Evolutionary conservation across 148 eudicot species (phyloP), one percentile per base, ranked within the genome.

Genomic region (Rhododendron mucronatum): DNA sequence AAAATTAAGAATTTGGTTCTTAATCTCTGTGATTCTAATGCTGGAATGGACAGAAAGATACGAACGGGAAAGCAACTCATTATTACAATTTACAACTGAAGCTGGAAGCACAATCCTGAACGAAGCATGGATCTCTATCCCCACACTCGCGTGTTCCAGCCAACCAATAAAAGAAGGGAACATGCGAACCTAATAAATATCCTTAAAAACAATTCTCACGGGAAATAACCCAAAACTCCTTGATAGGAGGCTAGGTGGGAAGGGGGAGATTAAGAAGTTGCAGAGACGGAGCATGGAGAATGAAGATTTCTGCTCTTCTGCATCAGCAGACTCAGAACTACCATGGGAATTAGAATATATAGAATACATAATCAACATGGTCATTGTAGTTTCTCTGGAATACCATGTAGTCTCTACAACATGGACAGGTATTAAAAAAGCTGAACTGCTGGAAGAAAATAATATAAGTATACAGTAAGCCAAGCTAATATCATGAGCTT

Each of bases 401-500:
- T 20, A 71, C 41, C 16, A 44, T 15, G 69, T 26, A 28, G 61
- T 59, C 41, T 71, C 44, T 51, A 20, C 26, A 44, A 45, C 23
- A 37, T 12, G 61, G 84, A 63, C 35, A 23, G 69, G 15, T 61
- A 28, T 14, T 63, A 18, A 41, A 63, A 39, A 82, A 41, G 13
- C 44, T 82, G 45, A 47, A 82, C 47, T 37, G 45, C 20, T 21
- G 10, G 4, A 78, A 78, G 81, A 44, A 45, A 23, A 78, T 44
- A 77, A 21, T 44, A 77, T 12, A 44, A 9, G 1, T 47, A 48
- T 55, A 48, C 4, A 80, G 69, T 48, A 30, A 41, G 44, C 53
- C 9, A 23, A 82, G 37, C 18, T 77, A 75, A 28, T 26, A 10
- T 18, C 13, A 71, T 69, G 82, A 82, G 86, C 90, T 88, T 41